A percentile compares a stretch with the other conserved stretches of the same genome.
Evolutionary conservation across 495 filamentous ascomycete genomes (phyloP).

Genomic region (Tirmania nivea): DNA sequence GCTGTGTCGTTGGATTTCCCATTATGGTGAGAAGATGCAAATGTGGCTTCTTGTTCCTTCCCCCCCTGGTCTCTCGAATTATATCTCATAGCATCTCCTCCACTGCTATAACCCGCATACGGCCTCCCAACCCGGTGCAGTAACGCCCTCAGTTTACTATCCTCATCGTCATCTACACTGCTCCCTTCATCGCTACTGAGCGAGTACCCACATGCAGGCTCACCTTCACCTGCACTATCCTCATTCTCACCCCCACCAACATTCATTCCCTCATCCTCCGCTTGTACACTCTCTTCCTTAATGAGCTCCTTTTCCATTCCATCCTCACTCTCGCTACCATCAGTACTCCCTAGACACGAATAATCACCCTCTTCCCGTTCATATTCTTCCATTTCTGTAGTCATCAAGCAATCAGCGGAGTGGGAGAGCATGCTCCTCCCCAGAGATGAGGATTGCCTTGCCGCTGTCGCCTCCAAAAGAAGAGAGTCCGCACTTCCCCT

Average conservation of each 20-base stretch:
- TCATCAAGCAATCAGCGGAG: neutral
- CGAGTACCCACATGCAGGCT: slow-evolving; percentile 17
- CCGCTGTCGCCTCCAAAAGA: neutral
- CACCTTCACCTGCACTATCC: neutral
- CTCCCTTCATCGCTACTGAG: slow-evolving; percentile 20
- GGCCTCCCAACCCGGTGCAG: neutral
- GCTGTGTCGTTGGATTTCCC: no score
- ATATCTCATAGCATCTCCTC: no score
- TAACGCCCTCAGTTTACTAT: slow-evolving; percentile 27
- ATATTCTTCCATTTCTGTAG: neutral
- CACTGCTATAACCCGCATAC: neutral
- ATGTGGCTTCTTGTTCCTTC: no score
- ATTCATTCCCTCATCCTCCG: neutral
- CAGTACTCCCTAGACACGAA: neutral
- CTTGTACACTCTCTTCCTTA: neutral
- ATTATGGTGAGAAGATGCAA: no score
- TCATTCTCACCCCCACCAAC: no score
- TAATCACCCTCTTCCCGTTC: neutral
- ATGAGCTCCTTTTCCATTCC: neutral
- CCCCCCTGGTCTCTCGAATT: no score
- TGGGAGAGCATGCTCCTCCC: neutral
- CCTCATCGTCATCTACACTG: slow-evolving; percentile 24
- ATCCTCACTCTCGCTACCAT: neutral
- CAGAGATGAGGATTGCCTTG: neutral
- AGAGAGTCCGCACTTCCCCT: neutral